A percentile compares a stretch with the other conserved stretches of the same genome.
Conservation (phyloP, 495 filamentous ascomycete species). For the Talaromyces adpressus region DNA sequence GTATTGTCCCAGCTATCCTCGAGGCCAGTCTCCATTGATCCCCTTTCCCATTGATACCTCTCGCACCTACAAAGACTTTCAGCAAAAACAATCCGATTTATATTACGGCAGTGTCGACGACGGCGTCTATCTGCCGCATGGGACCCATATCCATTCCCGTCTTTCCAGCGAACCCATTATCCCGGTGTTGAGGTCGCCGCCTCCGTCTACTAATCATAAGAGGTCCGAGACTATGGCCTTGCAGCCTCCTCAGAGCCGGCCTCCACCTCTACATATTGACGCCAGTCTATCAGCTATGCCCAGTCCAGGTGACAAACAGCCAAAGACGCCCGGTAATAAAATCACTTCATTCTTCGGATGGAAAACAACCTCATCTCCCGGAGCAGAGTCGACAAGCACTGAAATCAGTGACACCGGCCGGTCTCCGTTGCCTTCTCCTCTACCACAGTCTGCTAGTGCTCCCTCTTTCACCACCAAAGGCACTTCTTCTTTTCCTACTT, state of each 20-base stretch:
- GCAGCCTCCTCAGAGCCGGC: slow-evolving; percentile 28
- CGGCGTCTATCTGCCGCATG: slow-evolving; percentile 35
- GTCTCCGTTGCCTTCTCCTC: slow-evolving; percentile 53
- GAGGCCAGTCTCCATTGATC: slow-evolving; percentile 23
- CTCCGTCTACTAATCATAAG: slow-evolving; percentile 27
- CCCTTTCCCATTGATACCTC: slow-evolving; percentile 34
- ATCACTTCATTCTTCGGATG: slow-evolving; percentile 67
- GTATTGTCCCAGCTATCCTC: slow-evolving; percentile 26
- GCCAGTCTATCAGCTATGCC: slow-evolving; percentile 26
- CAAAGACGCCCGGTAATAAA: slow-evolving; percentile 55
- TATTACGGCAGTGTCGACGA: slow-evolving; percentile 24
- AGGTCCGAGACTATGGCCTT: slow-evolving; percentile 39
- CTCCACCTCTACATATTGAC: slow-evolving; percentile 36
- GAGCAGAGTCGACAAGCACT: slow-evolving; percentile 54
- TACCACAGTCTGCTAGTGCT: slow-evolving; percentile 40
- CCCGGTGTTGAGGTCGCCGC: slow-evolving; percentile 35
- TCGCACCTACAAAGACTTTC: slow-evolving; percentile 3
- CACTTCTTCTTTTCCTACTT: slow-evolving; percentile 28
- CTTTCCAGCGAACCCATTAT: slow-evolving; percentile 44
- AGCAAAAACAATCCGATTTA: slow-evolving; percentile 15
- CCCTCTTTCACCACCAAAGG: slow-evolving; percentile 29
- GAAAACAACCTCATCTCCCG: slow-evolving; percentile 51
- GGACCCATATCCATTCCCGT: slow-evolving; percentile 34
- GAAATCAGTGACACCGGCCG: slow-evolving; percentile 56
- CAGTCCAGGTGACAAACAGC: slow-evolving; percentile 29